Percentiles rank a stretch among this genome's conserved stretches.
phyloP scores from a whole-genome alignment of 495 filamentous ascomycete species.

The Podospora bellae-mahoneyi region DNA sequence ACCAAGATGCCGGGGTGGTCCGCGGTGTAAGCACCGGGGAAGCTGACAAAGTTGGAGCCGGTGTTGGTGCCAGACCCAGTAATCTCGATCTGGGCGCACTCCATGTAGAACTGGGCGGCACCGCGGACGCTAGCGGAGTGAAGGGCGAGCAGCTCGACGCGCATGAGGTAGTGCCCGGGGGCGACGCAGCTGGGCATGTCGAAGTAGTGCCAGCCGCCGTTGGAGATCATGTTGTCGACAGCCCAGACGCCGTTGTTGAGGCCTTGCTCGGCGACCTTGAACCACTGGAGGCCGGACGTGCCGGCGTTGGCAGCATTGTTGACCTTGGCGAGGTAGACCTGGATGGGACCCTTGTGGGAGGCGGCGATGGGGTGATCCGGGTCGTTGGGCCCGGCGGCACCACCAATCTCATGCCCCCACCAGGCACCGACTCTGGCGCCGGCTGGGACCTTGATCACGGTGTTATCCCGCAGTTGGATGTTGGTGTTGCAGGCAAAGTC shows the following conservation, averaged over 20 bases:
- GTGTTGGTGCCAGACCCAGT: slow-evolving; percentile 43
- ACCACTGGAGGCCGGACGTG: slow-evolving; percentile 40
- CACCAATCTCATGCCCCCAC: slow-evolving; percentile 52
- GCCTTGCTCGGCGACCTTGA: slow-evolving; percentile 46
- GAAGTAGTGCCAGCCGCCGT: slow-evolving; percentile 46
- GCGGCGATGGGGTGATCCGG: slow-evolving; percentile 50
- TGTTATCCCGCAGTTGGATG: slow-evolving; percentile 37
- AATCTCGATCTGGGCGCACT: slow-evolving; percentile 50
- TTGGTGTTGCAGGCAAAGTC: slow-evolving; percentile 41
- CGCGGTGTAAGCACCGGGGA: slow-evolving; percentile 49
- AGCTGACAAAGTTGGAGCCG: slow-evolving; percentile 40
- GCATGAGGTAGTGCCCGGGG: slow-evolving; percentile 49
- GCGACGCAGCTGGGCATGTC: slow-evolving; percentile 46
- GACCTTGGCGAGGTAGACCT: slow-evolving; percentile 51
- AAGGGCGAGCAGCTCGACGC: slow-evolving; percentile 52
- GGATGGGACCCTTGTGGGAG: slow-evolving; percentile 47
- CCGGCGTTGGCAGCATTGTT: slow-evolving; percentile 41
- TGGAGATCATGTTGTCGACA: slow-evolving; percentile 28
- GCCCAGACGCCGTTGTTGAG: slow-evolving; percentile 35
- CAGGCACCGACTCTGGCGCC: slow-evolving; percentile 46
- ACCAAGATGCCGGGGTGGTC: slow-evolving; percentile 46
- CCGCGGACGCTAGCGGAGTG: slow-evolving; percentile 39
- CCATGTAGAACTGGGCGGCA: slow-evolving; percentile 52
- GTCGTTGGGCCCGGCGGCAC: slow-evolving; percentile 42
- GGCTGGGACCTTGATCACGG: slow-evolving; percentile 46